Evolutionary conservation across 1,139 yeast species (phyloP).

Genomic region (Taiozyma sp.): DNA sequence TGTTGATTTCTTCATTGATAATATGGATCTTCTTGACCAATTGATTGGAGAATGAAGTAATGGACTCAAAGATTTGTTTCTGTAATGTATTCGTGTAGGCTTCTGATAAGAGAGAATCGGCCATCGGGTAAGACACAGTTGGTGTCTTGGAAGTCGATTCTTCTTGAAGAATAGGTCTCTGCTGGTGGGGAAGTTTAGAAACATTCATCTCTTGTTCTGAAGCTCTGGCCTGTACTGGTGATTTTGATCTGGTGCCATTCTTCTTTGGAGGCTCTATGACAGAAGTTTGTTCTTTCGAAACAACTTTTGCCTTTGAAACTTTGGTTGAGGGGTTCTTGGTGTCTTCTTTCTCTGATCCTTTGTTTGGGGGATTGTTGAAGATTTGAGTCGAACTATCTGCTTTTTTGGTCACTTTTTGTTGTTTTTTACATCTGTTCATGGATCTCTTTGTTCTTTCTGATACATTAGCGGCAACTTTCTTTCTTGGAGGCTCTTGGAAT

Average conservation of each 20-base stretch:
- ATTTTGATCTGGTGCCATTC: neutral
- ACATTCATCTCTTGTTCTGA: neutral
- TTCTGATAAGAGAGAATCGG: slow-evolving; percentile 16
- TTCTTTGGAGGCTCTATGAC: neutral
- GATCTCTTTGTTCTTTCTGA: neutral
- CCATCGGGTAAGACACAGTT: neutral
- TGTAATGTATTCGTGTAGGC: slow-evolving; percentile 31
- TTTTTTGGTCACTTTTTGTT: neutral
- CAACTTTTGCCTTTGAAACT: neutral
- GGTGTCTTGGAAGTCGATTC: neutral
- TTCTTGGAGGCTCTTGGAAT: neutral
- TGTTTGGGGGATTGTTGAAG: neutral
- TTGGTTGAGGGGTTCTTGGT: neutral
- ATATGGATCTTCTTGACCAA: slow-evolving; percentile 28
- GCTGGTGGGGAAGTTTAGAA: neutral
- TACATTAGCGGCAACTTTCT: neutral
- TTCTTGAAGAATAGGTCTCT: neutral
- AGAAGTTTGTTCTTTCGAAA: neutral
- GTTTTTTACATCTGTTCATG: neutral
- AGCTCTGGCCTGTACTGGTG: neutral
- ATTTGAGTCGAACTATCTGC: neutral
- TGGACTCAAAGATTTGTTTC: slow-evolving; percentile 30
- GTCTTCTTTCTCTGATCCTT: neutral
- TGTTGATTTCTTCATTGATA: slow-evolving; percentile 31
- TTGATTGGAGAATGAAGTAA: slow-evolving; percentile 29